These are phyloP conservation scores for Talaromyces sp. DNA, from an alignment of 2,329 filamentous ascomycete genomes.

Conservation along the genomic window DNA sequence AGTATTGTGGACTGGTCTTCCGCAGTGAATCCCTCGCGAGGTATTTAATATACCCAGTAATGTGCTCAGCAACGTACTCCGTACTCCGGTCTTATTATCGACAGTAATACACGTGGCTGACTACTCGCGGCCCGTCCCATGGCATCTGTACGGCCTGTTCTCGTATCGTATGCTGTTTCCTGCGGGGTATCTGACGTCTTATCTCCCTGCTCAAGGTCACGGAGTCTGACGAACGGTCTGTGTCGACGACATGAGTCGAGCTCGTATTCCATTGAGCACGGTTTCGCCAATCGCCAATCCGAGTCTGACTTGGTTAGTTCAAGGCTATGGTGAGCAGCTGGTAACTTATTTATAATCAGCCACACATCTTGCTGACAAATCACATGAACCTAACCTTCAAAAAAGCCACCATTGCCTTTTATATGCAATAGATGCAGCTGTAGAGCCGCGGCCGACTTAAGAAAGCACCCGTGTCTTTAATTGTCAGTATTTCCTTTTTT, in stretches of 20 bases:
- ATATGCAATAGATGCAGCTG: neutral
- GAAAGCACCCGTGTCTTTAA: constrained; percentile 3
- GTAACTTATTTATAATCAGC: neutral
- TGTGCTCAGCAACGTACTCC: neutral
- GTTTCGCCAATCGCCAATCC: neutral
- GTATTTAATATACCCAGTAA: neutral
- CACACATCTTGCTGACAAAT: neutral
- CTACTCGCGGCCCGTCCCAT: neutral
- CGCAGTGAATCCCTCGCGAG: neutral
- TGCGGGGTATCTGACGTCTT: neutral
- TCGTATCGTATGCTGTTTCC: neutral
- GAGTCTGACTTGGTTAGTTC: neutral
- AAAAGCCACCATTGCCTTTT: neutral
- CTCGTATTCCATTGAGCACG: neutral
- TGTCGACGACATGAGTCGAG: neutral
- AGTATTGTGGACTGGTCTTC: neutral
- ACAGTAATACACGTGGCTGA: neutral
- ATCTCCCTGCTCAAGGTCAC: neutral
- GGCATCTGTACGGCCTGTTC: neutral
- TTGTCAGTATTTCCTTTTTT: neutral
- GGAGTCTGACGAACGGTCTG: neutral
- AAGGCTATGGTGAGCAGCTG: neutral
- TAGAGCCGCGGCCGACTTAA: neutral
- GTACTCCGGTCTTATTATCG: neutral
- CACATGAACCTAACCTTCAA: neutral